Conservation (phyloP, 345 rosid genomes). For the Lumnitzera littorea region DNA sequence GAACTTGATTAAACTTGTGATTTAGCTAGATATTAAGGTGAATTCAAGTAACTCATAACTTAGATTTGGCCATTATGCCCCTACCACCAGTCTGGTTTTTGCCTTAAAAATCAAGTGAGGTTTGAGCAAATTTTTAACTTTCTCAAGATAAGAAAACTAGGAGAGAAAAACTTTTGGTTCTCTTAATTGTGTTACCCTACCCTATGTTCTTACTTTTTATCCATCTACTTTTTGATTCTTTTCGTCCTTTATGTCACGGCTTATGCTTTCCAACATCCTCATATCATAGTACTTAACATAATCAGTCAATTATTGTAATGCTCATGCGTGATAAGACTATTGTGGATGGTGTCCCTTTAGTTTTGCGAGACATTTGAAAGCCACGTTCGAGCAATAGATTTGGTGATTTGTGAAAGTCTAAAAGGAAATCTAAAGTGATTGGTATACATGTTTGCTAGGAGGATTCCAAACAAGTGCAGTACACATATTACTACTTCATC, state of each 20-base stretch:
- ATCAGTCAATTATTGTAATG: not conserved
- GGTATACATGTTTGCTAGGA: not conserved
- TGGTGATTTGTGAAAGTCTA: slow-evolving; percentile 11
- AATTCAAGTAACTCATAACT: no score
- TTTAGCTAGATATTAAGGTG: no score
- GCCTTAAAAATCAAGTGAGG: no score
- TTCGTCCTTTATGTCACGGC: slow-evolving; percentile 1
- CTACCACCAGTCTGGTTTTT: no score
- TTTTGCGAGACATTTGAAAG: slow-evolving; percentile 19
- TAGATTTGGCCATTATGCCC: no score
- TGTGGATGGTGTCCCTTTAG: not conserved
- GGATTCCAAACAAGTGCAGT: not conserved
- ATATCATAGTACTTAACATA: not conserved
- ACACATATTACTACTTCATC: not conserved
- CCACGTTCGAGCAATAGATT: slow-evolving; percentile 7
- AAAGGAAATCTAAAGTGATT: not conserved
- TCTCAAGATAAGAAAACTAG: no score
- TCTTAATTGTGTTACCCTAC: not conserved
- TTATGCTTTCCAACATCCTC: slow-evolving; percentile 8
- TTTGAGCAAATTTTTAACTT: no score
- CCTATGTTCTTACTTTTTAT: not conserved
- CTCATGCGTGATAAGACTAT: not conserved
- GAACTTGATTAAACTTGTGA: no score
- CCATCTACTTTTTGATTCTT: not conserved
- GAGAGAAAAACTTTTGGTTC: no score